A percentile compares a stretch with the other conserved stretches of the same genome.
These are phyloP conservation scores for Heracleum sosnowskyi DNA, from an alignment of 129 eudicot genomes.

Conservation along the genomic window DNA sequence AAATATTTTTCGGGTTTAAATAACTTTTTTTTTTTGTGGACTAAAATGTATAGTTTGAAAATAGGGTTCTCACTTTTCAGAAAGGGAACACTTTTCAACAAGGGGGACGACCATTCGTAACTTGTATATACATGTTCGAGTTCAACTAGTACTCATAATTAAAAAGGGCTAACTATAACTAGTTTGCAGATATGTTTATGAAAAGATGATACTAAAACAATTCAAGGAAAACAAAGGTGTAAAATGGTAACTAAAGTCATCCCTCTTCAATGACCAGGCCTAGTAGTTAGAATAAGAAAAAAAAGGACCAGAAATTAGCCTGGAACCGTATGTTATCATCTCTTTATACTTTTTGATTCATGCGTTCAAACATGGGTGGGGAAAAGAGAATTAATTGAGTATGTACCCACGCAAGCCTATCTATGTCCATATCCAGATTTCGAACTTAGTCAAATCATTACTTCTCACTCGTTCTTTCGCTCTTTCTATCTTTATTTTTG, in stretches of 20 bases:
- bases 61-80: background rate
- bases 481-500: too few species aligned
- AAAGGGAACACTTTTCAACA: background rate
- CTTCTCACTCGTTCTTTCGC: too few species aligned
- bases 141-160: background rate
- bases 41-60: too few species aligned
- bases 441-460: too few species aligned
- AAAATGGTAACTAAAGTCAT: constrained; percentile 1
- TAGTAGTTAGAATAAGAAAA: too few species aligned
- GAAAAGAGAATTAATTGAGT: too few species aligned
- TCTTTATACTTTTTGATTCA: background rate
- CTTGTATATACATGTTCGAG: background rate
- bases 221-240: background rate
- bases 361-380: constrained; percentile 2
- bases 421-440: too few species aligned
- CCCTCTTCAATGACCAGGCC: background rate
- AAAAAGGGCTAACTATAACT: background rate
- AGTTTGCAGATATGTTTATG: too few species aligned
- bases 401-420: too few species aligned
- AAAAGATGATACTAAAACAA: background rate
- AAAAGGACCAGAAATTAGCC: background rate
- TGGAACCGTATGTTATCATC: background rate
- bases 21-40: too few species aligned
- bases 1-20: too few species aligned
- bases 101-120: background rate